Evolutionary conservation across 1,284 basidiomycete species (phyloP), one percentile per base, ranked within the genome.

Genomic region (Earliella scabrosa): DNA sequence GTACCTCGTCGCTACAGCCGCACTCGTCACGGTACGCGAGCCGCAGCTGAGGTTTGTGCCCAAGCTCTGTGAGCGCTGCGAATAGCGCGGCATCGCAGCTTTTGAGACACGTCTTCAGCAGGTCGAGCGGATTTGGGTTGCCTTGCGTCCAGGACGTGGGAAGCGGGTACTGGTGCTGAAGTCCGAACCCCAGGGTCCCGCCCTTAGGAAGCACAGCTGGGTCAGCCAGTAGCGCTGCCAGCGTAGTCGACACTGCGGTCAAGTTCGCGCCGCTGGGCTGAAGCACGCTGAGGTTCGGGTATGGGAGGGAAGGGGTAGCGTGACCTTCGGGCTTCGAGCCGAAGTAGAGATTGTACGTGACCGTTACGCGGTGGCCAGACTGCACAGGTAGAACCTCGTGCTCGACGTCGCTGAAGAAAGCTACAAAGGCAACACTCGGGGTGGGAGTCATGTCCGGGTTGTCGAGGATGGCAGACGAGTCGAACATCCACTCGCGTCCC

Each of bases 361-460:
- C 54, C 3, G 77, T 79, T 34, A 81, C 66, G 4, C 77, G 70
- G 50, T 73, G 68, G 0, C 80, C 79, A 0, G 69, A 68, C 8
- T 47, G 64, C 11, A 82, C 76, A 2, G 68, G 68, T 0, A 64
- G 29, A 10, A 82, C 75, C 58, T 80, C 77, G 61, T 81, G 75
- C 56, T 77, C 75, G 56, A 77, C 71, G 62, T 80, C 77, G 51
- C 75, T 72, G 67, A 69, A 78, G 61, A 80, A 75, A 0, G 72
- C 72, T 36, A 68, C 63, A 53, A 69, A 78, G 1, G 68, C 71
- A 31, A 75, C 50, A 1, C 52, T 3, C 26, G 24, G 43, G 10
- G n/a, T n/a, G n/a, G n/a, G n/a, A n/a, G n/a, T n/a, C n/a, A n/a
- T n/a, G n/a, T n/a, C n/a, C n/a, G n/a, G n/a, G n/a, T n/a, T n/a